Evolutionary conservation across 2,329 filamentous ascomycete species (phyloP), one percentile per base, ranked within the genome.

Genomic region (Stenocarpella maydis): DNA sequence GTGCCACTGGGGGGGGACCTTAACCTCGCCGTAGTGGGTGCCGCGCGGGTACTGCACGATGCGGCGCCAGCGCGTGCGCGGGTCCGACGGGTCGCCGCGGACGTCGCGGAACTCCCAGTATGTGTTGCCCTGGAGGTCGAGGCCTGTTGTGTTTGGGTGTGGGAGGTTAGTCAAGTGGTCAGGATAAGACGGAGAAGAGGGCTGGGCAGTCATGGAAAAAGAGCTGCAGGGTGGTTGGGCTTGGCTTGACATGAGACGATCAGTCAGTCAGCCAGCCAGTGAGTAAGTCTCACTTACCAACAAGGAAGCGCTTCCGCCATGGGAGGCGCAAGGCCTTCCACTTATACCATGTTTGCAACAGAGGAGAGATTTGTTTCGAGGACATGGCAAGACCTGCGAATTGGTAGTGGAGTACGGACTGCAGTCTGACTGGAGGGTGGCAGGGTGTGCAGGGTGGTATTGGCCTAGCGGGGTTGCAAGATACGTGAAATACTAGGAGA

Each of bases 91-190:
- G 69, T 74, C 69, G 68, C 65, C 41, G 67, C 83, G 82, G 8
- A 79, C 74, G 73, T 90, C 85, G 69, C 84, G 84, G 79, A 91
- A 91, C 75, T 91, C 88, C 89, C 90, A 92, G 81, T 87, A 92
- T 4, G 89, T 91, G 80, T 91, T 91, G 67, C 89, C 88, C 28
- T 87, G 76, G 69, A 91, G 87, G 76, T 92, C 90, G 74, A 86
- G 83, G 73, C 90, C 89, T 91, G 72, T 21, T 21, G 49, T 31
- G 15, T 26, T 28, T 24, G 55, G 50, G 39, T 26, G 65, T 28
- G 64, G 37, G 21, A 60, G 39, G 65, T 31, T 58, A 68, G 63
- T 34, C 21, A 53, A 24, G 31, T 60, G 47, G 12, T 39, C 9
- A 24, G 39, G 39, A 28, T 21, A 41, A 24, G 26, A 54, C 49